phyloP scores from a whole-genome alignment of 2,329 filamentous ascomycete species.

The Scortechinia acanthostroma region DNA sequence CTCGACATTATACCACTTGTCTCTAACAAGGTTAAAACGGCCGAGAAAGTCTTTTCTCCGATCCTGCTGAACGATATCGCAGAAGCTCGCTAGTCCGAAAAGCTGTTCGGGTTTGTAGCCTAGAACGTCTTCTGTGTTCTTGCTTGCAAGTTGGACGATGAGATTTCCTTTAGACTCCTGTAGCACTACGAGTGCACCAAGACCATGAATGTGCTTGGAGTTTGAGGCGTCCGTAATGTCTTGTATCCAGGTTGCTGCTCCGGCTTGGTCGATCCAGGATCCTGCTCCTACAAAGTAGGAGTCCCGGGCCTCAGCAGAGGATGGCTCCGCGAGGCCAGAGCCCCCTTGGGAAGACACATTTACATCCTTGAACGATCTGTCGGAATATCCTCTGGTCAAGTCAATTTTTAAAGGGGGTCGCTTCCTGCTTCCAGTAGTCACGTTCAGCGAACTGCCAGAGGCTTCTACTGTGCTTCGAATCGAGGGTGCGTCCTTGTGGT shows the following conservation, averaged over 20 bases:
- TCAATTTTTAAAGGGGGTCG: no score
- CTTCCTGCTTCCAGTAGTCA: no score
- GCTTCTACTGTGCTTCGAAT: no score
- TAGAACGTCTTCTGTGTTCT: constrained; percentile 71
- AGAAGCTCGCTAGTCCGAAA: constrained; percentile 69
- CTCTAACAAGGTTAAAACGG: constrained; percentile 80
- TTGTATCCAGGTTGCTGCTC: constrained; percentile 87
- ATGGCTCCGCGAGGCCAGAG: no score
- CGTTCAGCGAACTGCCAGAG: no score
- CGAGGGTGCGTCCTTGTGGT: no score
- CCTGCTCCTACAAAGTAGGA: constrained; percentile 75
- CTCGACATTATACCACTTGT: constrained; percentile 71
- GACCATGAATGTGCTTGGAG: no score
- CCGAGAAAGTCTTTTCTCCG: constrained; percentile 78
- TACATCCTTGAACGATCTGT: no score
- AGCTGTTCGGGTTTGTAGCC: constrained; percentile 73
- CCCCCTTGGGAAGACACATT: no score
- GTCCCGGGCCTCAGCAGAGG: constrained; percentile 48
- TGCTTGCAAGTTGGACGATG: constrained; percentile 67
- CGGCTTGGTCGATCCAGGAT: constrained; percentile 69
- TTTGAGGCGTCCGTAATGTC: constrained; percentile 75
- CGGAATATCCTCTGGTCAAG: no score
- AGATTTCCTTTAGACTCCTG: constrained; percentile 65
- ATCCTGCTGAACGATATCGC: constrained; percentile 77
- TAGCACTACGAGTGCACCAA: constrained; percentile 66